A percentile compares a stretch with the other conserved stretches of the same genome.
Conservation (phyloP, 1,284 basidiomycete species). For the Cryptococcus floricola region DNA sequence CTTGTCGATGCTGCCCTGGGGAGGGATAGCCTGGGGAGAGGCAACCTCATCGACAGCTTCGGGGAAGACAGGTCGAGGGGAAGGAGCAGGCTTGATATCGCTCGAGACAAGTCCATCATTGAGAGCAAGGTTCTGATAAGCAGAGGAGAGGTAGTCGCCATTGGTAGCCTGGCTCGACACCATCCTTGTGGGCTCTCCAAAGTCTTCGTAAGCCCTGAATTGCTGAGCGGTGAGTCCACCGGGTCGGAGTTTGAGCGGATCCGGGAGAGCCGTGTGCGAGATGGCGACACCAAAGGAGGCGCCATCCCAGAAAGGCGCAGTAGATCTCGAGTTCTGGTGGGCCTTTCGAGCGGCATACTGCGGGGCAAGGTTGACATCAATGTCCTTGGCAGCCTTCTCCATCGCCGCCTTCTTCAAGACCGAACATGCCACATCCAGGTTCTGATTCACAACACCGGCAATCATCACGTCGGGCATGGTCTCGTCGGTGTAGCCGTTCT, state of each 20-base stretch:
- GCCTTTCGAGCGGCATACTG: constrained; percentile 82
- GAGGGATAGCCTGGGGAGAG: constrained; percentile 25
- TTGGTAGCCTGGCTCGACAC: constrained; percentile 19
- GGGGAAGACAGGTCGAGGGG: constrained; percentile 26
- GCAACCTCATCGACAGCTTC: constrained; percentile 21
- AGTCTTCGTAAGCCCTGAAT: constrained; percentile 91
- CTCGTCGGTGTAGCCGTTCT: constrained; percentile 81
- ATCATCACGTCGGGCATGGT: constrained; percentile 58
- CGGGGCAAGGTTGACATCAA: constrained; percentile 80
- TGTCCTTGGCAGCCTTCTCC: constrained; percentile 92
- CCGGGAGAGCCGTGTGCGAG: constrained; percentile 77
- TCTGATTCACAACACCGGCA: constrained; percentile 80
- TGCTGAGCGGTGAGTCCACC: constrained; percentile 80
- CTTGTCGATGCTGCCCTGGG: constrained; percentile 43
- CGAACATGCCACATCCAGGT: constrained; percentile 88
- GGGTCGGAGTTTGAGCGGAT: constrained; percentile 79
- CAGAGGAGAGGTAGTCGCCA: constrained; percentile 27
- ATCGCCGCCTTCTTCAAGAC: constrained; percentile 97
- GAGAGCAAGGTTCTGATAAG: constrained; percentile 25
- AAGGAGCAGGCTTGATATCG: constrained; percentile 35
- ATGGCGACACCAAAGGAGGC: constrained; percentile 62
- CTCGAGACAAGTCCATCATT: constrained; percentile 25
- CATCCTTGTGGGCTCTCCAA: constrained; percentile 57
- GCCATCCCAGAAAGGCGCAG: constrained; percentile 82
- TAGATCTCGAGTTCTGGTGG: constrained; percentile 63